Percentiles rank a stretch among this genome's conserved stretches.
Conservation (phyloP, 1,139 yeast genomes). For the Saccharomycopsis crataegensis region DNA sequence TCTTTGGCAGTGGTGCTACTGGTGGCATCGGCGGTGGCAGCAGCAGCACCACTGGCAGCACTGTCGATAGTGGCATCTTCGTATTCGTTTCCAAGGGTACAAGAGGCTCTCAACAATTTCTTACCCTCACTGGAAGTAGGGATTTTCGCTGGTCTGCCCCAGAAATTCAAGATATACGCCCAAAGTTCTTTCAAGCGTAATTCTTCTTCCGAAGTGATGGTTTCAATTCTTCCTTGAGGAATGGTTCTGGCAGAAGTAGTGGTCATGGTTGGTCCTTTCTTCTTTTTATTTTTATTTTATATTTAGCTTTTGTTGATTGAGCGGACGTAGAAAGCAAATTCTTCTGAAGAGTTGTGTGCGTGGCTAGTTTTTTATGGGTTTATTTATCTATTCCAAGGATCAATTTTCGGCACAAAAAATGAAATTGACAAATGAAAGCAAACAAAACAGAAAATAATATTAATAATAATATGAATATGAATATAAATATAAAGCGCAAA, state of each 20-base stretch:
- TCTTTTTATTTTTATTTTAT: not conserved
- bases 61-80: not conserved
- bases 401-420: too few relatives aligned
- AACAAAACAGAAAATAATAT: too few relatives aligned
- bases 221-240: slow-evolving; percentile 49
- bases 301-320: not conserved
- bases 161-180: slow-evolving; percentile 55
- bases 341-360: not conserved
- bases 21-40: not conserved
- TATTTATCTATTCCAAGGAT: too few relatives aligned
- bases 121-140: slow-evolving; percentile 22
- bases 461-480: too few relatives aligned
- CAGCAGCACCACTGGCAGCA: not conserved
- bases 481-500: too few relatives aligned
- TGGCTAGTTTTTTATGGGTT: too few relatives aligned
- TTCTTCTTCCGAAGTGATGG: slow-evolving; percentile 58
- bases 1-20: slow-evolving; percentile 1
- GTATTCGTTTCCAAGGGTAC: slow-evolving; percentile 6
- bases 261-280: not conserved
- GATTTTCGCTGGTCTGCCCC: slow-evolving; percentile 49
- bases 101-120: slow-evolving; percentile 12
- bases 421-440: too few relatives aligned
- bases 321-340: not conserved
- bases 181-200: slow-evolving; percentile 64
- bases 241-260: not conserved